A percentile compares a stretch with the other conserved stretches of the same genome.
Evolutionary conservation across 306 rosid species (phyloP).

Genomic region (Sicyos edulis): DNA sequence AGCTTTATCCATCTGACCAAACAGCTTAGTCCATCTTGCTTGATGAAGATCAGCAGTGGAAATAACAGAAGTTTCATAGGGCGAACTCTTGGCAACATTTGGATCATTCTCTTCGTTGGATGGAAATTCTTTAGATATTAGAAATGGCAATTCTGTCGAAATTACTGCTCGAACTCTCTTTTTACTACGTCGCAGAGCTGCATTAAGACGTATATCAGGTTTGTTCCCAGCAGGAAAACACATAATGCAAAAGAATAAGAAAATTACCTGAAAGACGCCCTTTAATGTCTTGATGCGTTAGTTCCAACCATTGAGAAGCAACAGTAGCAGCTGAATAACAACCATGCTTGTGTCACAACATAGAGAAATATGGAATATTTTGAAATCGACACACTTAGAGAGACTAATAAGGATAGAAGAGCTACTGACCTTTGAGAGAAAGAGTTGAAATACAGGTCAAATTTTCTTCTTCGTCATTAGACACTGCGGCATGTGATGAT

Average conservation of each 20-base stretch:
- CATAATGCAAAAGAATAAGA: conserved; percentile 3
- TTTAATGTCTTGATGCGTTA: conserved; percentile 70
- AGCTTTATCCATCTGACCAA: conserved; percentile 77
- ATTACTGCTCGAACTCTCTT: conserved; percentile 75
- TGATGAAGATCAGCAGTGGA: conserved; percentile 65
- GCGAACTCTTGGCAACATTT: conserved; percentile 21
- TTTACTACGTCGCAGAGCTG: conserved; percentile 81
- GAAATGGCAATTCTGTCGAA: conserved; percentile 70
- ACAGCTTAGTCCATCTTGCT: conserved; percentile 67
- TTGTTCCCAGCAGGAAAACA: neutral
- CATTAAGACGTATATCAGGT: conserved; percentile 20
- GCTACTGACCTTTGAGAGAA: conserved; percentile 60
- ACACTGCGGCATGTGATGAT: conserved; percentile 43
- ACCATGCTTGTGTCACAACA: neutral
- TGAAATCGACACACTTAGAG: neutral
- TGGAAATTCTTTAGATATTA: conserved; percentile 68
- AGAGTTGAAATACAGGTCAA: conserved; percentile 50
- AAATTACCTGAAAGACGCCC: conserved; percentile 80
- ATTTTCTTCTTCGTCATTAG: conserved; percentile 58
- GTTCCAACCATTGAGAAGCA: conserved; percentile 97
- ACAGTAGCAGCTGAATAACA: conserved; percentile 80
- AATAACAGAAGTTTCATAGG: conserved; percentile 31
- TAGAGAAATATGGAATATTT: neutral
- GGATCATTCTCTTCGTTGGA: conserved; percentile 43
- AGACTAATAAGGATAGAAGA: neutral